Evolutionary conservation across 805 yeast species (phyloP), one percentile per base, ranked within the genome.

Genomic region (Saccharomycopsis babjevae): DNA sequence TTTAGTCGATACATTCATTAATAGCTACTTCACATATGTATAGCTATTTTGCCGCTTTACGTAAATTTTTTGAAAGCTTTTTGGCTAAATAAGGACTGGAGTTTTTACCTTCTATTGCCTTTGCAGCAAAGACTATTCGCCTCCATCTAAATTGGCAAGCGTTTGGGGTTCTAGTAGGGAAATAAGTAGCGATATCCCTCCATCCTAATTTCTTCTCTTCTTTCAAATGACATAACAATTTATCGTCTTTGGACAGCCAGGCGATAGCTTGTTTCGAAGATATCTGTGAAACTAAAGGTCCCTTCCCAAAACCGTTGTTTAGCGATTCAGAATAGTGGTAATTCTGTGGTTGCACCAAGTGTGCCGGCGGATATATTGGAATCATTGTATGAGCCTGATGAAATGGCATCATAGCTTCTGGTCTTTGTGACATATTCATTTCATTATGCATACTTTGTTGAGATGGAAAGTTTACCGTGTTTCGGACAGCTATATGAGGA

Each of bases 141-240:
- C 84, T 73, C 84, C 84, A 80, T 63, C 84, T 74, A 65, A 79
- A 79, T 67, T 79, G 83, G 61, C 83, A 79, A 15, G 83, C 83
- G 67, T 79, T 80, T 50, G 83, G 80, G 4, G 84, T 80, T 64
- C 84, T 68, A 66, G 76, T 78, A 54, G 77, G 77, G 69, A 80
- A 80, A 61, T 77, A 77, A 6, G 77, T 70, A 8, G 81, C 76
- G 50, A 80, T 79, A 63, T 80, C 83, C 67, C 82, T 72, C 84
- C 84, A 80, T 1, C 84, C 84, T 63, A 79, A 71, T 63, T 79
- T 79, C 65, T 77, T 79, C 52, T 74, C 76, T 65, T 80, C 84
- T 67, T 80, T 80, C 62, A 80, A 72, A 60, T 74, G 73, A 57
- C 81, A 67, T 40, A 79, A 68, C 22, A 78, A 65, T 59, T 71